These are phyloP conservation scores for Amoeboaphelidium protococcarum DNA, from an alignment of 371 early-diverging fungal species.

Conservation along the genomic window DNA sequence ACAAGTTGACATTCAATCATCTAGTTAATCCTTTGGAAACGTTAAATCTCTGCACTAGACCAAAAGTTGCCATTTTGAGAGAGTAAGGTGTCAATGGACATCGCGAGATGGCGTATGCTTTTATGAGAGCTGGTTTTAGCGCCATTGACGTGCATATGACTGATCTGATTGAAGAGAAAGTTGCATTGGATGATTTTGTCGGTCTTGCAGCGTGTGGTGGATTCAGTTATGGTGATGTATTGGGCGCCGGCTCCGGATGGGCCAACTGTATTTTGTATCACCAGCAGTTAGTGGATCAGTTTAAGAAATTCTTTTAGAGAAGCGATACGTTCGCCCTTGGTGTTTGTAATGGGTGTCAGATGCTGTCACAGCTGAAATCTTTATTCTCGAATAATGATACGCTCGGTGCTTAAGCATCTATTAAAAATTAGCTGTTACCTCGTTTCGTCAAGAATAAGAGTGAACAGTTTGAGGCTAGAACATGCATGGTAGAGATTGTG, in stretches of 20 bases:
- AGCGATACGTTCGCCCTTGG: conserved; percentile 74
- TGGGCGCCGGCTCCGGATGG: conserved; percentile 92
- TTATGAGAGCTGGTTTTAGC: conserved; percentile 67
- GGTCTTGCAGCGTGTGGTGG: conserved; percentile 89
- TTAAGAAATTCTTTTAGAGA: conserved; percentile 50
- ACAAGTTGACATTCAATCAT: conserved; percentile 43
- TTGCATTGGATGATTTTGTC: conserved; percentile 33
- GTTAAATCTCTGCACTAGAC: conserved; percentile 9
- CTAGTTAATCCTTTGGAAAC: conserved; percentile 55
- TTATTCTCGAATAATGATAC: conserved; percentile 8
- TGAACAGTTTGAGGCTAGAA: conserved; percentile 80
- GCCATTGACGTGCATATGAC: conserved; percentile 91
- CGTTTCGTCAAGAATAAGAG: conserved; percentile 57
- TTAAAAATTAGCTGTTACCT: conserved; percentile 59
- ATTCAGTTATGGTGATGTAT: conserved; percentile 88
- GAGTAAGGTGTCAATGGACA: conserved; percentile 92
- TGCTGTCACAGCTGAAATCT: conserved; percentile 54
- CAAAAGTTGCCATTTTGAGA: conserved; percentile 64
- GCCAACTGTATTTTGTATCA: conserved; percentile 63
- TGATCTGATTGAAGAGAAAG: conserved; percentile 44
- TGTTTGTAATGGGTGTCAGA: conserved; percentile 93
- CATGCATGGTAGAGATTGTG: conserved; percentile 42
- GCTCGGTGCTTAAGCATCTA: conserved; percentile 13
- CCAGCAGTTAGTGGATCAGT: conserved; percentile 33
- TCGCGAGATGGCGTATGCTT: conserved; percentile 75